Evolutionary conservation across 2,329 filamentous ascomycete species (phyloP), one percentile per base, ranked within the genome.

Genomic region (Neofusicoccum umdonicola): DNA sequence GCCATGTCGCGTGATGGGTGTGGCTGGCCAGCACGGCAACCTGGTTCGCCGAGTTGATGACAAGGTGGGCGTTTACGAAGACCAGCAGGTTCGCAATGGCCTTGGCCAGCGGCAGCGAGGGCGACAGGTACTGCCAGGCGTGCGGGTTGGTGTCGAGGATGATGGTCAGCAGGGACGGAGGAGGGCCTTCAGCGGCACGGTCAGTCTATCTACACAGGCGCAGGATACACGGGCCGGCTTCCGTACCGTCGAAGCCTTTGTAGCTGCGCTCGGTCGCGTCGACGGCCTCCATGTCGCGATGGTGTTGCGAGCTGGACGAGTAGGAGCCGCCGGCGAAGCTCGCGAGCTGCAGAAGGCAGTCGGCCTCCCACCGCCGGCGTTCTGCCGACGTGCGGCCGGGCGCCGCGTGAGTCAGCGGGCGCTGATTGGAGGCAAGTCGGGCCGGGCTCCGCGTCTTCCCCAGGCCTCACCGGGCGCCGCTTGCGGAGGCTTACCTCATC

Each of bases 101-200:
- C 72, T 90, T 89, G 57, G 91, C 91, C 66, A 99, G 86, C 34
- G 94, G 88, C 7, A 98, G 87, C 37, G 86, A 86, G 64, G 87
- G 80, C 66, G 88, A 83, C 50, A 98, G 86, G 66, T 91, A 84
- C 6, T 91, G 88, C 95, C 95, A 97, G 71, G 95, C 93, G 71
- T 93, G 90, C 2, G 95, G 95, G 76, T 99, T 99, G 31, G 94
- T 97, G 81, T 99, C 95, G 80, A 99, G 86, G 73, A 99, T 85
- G 72, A 99, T 89, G 70, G 92, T 90, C 61, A 97, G 87, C 41
- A 99, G 88, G 13, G 94, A 96, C 0, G 95, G 92, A 11, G 86
- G 80, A 44, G 84, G 82, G 65, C 83, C 85, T 85, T 68, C 13
- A 48, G 67, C 8, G 19, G 39, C 27, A 56, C 7, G 31, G 17